Conservation (phyloP, 371 early-diverging fungal species). For the Syncephalis plumigaleata region DNA sequence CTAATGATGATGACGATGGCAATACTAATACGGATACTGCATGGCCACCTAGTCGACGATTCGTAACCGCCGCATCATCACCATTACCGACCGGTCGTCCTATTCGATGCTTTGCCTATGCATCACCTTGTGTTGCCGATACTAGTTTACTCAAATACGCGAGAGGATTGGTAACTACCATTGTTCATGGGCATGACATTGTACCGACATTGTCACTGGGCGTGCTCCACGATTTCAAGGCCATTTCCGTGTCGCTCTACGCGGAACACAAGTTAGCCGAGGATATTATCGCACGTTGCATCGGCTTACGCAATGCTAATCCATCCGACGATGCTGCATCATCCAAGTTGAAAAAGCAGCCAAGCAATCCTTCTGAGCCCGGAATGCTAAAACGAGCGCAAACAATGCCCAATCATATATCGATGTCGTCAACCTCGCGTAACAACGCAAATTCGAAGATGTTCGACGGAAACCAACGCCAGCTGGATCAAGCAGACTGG, state of each 20-base stretch:
- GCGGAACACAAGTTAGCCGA: conserved; percentile 45
- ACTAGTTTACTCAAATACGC: conserved; percentile 44
- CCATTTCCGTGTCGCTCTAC: conserved; percentile 44
- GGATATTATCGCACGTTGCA: conserved; percentile 39
- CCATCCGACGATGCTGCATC: conserved; percentile 10
- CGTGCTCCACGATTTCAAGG: conserved; percentile 50
- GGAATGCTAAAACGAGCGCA: not conserved
- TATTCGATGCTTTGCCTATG: conserved; percentile 61
- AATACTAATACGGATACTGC: no score
- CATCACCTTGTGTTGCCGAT: conserved; percentile 53
- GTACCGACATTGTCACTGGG: conserved; percentile 55
- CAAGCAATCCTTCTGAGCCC: not conserved
- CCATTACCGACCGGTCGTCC: conserved; percentile 51
- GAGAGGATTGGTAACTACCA: conserved; percentile 48
- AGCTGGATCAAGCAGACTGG: conserved; percentile 35
- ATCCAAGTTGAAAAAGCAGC: conserved; percentile 7
- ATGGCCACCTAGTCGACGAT: conserved; percentile 12
- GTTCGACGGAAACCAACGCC: conserved; percentile 1
- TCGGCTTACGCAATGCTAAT: conserved; percentile 20
- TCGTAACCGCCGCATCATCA: conserved; percentile 39
- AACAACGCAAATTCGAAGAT: not conserved
- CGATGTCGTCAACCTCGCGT: conserved; percentile 3
- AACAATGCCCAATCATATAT: not conserved
- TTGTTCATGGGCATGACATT: conserved; percentile 53
- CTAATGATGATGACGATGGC: no score